These are phyloP conservation scores for Fragaria iinumae DNA, from an alignment of 306 rosid genomes.

Conservation along the genomic window DNA sequence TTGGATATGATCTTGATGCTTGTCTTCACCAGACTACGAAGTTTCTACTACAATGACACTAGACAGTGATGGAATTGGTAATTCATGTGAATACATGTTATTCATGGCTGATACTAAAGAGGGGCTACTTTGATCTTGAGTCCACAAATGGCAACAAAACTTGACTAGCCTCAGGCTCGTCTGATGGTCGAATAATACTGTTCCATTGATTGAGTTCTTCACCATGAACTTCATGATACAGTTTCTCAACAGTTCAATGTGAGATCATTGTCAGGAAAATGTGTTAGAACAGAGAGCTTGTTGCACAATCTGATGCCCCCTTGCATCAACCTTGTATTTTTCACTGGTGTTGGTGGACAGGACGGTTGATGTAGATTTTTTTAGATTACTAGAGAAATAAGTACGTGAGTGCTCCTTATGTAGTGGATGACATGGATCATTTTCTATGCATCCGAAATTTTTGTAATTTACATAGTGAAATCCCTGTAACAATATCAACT, in stretches of 20 bases:
- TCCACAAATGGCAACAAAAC: not conserved
- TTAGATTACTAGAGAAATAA: not conserved
- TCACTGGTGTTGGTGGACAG: not conserved
- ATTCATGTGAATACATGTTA: not conserved
- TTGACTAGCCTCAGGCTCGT: not conserved
- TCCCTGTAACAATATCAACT: not conserved
- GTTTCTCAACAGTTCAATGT: not conserved
- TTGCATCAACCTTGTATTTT: not conserved
- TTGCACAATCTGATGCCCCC: not conserved
- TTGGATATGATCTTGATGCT: slow-evolving; percentile 42
- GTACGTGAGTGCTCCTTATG: not conserved
- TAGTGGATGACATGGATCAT: slow-evolving; percentile 14
- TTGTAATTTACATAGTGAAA: not conserved
- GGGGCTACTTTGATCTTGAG: not conserved
- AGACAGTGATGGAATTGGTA: slow-evolving; percentile 6
- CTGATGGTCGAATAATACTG: not conserved
- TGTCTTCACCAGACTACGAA: slow-evolving; percentile 27
- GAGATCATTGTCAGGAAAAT: not conserved
- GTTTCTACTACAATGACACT: slow-evolving; percentile 28
- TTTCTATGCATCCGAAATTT: not conserved
- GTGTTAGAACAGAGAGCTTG: not conserved
- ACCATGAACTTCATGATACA: not conserved
- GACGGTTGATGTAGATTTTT: not conserved
- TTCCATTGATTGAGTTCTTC: not conserved
- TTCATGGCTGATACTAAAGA: not conserved